Evolutionary conservation across 2,329 filamentous ascomycete genomes (phyloP).

Genomic region (Dactylellina haptotyla): DNA sequence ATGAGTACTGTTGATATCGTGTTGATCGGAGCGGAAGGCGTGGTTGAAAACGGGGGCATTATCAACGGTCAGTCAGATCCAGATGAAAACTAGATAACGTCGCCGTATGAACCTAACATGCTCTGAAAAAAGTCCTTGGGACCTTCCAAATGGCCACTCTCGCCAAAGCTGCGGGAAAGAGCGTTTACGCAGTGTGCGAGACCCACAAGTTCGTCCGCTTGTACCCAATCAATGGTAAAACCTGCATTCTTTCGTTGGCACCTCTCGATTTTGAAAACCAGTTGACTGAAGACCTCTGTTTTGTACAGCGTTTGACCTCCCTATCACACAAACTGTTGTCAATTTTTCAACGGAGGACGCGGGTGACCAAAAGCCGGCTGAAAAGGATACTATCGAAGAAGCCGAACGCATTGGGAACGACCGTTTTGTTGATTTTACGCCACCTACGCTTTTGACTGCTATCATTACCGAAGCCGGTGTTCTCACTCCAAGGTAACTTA

Average conservation of each 20-base stretch:
- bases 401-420: conserved; percentile 59
- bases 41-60: conserved; percentile 92
- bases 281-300: too few species aligned
- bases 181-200: conserved; percentile 91
- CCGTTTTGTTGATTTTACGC: conserved; percentile 76
- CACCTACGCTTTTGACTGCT: conserved; percentile 75
- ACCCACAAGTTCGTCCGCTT: conserved; percentile 96
- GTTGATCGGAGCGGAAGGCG: conserved; percentile 79
- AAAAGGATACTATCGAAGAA: conserved; percentile 56
- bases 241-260: background rate
- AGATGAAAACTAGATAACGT: background rate
- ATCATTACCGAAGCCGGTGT: conserved; percentile 81
- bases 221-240: conserved; percentile 77
- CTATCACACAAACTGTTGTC: conserved; percentile 80
- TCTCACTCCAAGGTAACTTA: conserved; percentile 68
- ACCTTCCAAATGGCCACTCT: conserved; percentile 86
- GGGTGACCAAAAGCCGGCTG: conserved; percentile 62
- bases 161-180: conserved; percentile 76
- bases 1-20: conserved; percentile 77
- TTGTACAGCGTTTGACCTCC: conserved; percentile 74
- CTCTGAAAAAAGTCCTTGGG: conserved; percentile 52
- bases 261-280: background rate
- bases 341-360: conserved; percentile 73
- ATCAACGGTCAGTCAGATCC: conserved; percentile 70
- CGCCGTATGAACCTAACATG: too few species aligned